Evolutionary conservation across 805 yeast species (phyloP), one percentile per base, ranked within the genome.

Genomic region (Candida rishiriensis): DNA sequence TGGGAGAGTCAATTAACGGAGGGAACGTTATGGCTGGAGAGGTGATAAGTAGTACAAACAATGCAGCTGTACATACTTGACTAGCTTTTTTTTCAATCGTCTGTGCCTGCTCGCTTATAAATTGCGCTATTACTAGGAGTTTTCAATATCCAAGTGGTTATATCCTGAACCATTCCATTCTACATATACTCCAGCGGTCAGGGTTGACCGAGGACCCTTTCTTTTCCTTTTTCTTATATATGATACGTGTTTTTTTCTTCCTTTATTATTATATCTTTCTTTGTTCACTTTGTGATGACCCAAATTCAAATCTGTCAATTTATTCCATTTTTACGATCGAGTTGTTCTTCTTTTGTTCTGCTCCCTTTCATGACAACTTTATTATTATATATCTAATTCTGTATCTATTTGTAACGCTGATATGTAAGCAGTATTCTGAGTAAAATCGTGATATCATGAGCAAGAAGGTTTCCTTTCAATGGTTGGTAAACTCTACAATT

Each of bases 1-100:
- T 78, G 50, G 83, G 83, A 3, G 83, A 78, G 56, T 63, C 71
- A 39, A 64, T 53, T 3, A 60, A 64, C 38, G 65, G 64, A 17
- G 59, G 63, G 3, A 64, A 65, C 40, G 53, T 61, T 29, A 72
- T 73, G 59, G 73, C 75, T 41, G 75, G 82, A 50, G 79, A 75
- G 51, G 64, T 78, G 43, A 75, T 78, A 39, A 72, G 55, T 40
- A 59, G 60, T 39, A 46, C 45, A 29, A 51, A 56, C 7, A 46
- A 50, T 32, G 39, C 26, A 21, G 26, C 26, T 5, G 26, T 21
- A 5, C 4, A 21, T 21, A 21, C 4, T 21, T 21, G 7, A 21
- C 26, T 4, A 21, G 26, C 26, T 21, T 21, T 21, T 21, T n/a
- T 21, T 21, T 21, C 26, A 21, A 4, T 21, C 26, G 7, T 21